Percentiles rank a stretch among this genome's conserved stretches.
These are phyloP conservation scores for Penicillium sclerotiorum DNA, from an alignment of 2,329 filamentous ascomycete genomes.

Conservation along the genomic window DNA sequence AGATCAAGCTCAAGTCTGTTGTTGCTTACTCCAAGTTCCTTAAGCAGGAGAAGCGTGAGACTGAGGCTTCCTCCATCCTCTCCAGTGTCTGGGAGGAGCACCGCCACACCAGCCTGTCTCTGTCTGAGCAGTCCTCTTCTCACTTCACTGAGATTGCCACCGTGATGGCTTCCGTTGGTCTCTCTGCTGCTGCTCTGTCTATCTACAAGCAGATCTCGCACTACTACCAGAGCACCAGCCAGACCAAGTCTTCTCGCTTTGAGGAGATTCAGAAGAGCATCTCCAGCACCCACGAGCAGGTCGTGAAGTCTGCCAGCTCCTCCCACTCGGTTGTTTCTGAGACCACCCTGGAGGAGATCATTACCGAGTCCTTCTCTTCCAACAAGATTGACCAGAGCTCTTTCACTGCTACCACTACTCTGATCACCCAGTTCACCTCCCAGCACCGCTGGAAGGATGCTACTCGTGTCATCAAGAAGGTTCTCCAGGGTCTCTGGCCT, in stretches of 20 bases:
- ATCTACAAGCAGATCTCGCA: constrained; percentile 50
- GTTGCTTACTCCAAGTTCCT: constrained; percentile 53
- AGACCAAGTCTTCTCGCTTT: constrained; percentile 36
- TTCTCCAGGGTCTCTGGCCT: constrained; percentile 51
- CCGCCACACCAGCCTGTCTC: constrained; percentile 44
- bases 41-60: constrained; percentile 47
- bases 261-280: constrained; percentile 50
- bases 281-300: constrained; percentile 45
- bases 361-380: constrained; percentile 47
- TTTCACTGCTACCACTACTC: constrained; percentile 44
- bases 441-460: constrained; percentile 53
- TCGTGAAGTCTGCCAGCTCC: constrained; percentile 44
- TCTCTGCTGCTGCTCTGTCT: constrained; percentile 48
- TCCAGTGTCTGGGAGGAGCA: constrained; percentile 55
- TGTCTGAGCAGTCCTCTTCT: constrained; percentile 42
- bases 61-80: constrained; percentile 51
- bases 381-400: constrained; percentile 45
- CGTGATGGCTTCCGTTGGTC: constrained; percentile 51
- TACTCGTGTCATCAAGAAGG: constrained; percentile 48
- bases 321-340: constrained; percentile 43
- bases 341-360: constrained; percentile 46
- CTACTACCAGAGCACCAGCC: constrained; percentile 42
- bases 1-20: constrained; percentile 51
- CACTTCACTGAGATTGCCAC: constrained; percentile 46
- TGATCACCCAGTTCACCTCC: constrained; percentile 47